These are phyloP conservation scores for Ceratocystis papillata DNA, from an alignment of 2,329 filamentous ascomycete genomes.

Conservation along the genomic window DNA sequence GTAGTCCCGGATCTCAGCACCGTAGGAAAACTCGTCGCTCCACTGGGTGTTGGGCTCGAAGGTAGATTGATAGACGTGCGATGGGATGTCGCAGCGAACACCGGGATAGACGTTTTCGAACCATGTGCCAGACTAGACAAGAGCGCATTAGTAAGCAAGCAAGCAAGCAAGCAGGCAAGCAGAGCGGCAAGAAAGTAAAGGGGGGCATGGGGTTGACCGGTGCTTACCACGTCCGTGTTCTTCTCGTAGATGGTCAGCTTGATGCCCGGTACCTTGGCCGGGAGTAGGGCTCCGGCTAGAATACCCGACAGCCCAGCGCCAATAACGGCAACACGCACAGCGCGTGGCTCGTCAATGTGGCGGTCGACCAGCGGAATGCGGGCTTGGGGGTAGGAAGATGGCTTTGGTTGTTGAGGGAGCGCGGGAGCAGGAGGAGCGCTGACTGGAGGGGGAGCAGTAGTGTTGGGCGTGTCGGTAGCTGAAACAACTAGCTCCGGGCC, in stretches of 20 bases:
- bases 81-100: slow-evolving; percentile 57
- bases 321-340: slow-evolving; percentile 32
- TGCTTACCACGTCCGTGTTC: slow-evolving; percentile 51
- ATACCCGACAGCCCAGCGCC: slow-evolving; percentile 33
- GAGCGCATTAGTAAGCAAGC: not conserved
- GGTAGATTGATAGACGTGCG: slow-evolving; percentile 56
- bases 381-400: slow-evolving; percentile 8
- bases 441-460: not conserved
- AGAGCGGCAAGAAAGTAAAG: not conserved
- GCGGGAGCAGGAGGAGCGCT: not conserved
- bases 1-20: slow-evolving; percentile 56
- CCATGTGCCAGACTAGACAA: slow-evolving; percentile 36
- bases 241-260: slow-evolving; percentile 58
- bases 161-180: not conserved
- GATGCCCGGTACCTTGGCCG: slow-evolving; percentile 56
- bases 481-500: slow-evolving; percentile 10
- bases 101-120: slow-evolving; percentile 51
- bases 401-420: not conserved
- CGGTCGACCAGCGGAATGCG: slow-evolving; percentile 29
- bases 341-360: slow-evolving; percentile 32
- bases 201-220: not conserved
- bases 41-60: slow-evolving; percentile 59
- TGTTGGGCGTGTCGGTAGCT: not conserved
- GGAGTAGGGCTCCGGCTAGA: slow-evolving; percentile 53
- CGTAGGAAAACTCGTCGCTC: slow-evolving; percentile 57